phyloP scores from a whole-genome alignment of 805 yeast genomes.

The Cyberlindnera nakhonratchasimensis region DNA sequence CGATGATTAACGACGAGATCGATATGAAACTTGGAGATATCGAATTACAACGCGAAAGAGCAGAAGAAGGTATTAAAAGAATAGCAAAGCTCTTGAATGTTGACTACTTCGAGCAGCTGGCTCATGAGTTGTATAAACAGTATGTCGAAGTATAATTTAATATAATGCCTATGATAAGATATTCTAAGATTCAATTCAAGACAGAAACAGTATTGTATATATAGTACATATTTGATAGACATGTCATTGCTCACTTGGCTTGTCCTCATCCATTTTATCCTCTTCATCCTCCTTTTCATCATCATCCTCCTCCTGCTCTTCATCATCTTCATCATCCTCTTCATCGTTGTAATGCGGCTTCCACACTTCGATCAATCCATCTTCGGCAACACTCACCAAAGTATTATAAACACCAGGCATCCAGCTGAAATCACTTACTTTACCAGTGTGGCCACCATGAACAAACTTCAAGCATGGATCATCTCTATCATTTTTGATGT shows the following conservation, averaged over 20 bases:
- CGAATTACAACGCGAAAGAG: conserved; percentile 17
- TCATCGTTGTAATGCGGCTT: conserved; percentile 38
- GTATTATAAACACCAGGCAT: conserved; percentile 58
- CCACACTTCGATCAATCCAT: conserved; percentile 74
- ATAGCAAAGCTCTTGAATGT: conserved; percentile 38
- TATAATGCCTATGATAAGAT: too few species aligned
- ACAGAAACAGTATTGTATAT: neutral
- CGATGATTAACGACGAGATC: conserved; percentile 34
- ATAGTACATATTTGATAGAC: too few species aligned
- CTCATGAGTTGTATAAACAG: neutral
- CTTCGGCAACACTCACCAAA: conserved; percentile 69
- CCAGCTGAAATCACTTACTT: conserved; percentile 65
- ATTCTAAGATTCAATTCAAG: neutral
- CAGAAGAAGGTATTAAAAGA: conserved; percentile 29
- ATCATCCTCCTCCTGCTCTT: conserved; percentile 18
- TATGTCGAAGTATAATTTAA: neutral
- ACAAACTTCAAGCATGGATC: conserved; percentile 78
- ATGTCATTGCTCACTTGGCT: too few species aligned
- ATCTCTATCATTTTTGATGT: conserved; percentile 51
- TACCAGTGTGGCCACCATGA: conserved; percentile 84
- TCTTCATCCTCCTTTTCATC: conserved; percentile 15
- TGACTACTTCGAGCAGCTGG: conserved; percentile 31
- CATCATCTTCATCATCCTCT: conserved; percentile 40
- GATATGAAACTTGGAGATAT: conserved; percentile 32
- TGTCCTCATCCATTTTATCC: conserved; percentile 4